Base-by-base conservation (phyloP, 371 early-diverging fungal species). In the Saksenaea oblongispora region DNA sequence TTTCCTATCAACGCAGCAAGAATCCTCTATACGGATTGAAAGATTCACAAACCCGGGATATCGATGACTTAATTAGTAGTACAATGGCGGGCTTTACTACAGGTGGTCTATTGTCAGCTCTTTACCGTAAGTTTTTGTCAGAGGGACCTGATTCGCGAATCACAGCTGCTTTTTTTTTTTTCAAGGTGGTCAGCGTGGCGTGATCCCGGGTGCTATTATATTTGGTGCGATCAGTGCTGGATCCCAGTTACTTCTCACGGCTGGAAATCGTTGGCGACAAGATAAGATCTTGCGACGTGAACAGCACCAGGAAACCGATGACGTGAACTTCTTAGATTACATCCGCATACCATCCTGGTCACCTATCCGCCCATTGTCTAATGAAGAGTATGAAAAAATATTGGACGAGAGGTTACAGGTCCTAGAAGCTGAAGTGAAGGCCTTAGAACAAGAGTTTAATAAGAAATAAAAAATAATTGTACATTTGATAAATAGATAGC, bases 51-150 rank as follows among this genome's bases (percentile, higher is more conserved):
- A 87, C 85, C 5, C 70, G 76, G 59, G 84, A 84, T 28, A 64
- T 78, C 37, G 87, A 87, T 73, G 79, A 79, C 24, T 65, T 85
- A 18, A 71, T 83, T 37, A 85, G 85, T 31, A 87, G 87, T 64
- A 74, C 84, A 0, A 64, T 85, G 73, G 85, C 87, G 37, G 87
- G 87, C 53, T 76, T 75, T 5, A 82, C 76, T 9, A 84, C 84
- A 26, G 87, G 87, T 59, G 85, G 87, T 28, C 62, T 85, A 11
- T 63, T 87, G 14, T 69, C 83, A 5, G 83, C 84, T 13, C 63
- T 78, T 18, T 75, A 73, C 44, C 80, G 83, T 85, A 79, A 65
- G 76, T 63, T 26, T 13, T 14, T 14, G 15, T 14, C 56, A 41
- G 7, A 15, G 8, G 13, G 34, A 17, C 5, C 18, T 22, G 9